These are phyloP conservation scores for Pseudopyrenochaeta lycopersici DNA, from an alignment of 2,329 filamentous ascomycete genomes.

Conservation along the genomic window DNA sequence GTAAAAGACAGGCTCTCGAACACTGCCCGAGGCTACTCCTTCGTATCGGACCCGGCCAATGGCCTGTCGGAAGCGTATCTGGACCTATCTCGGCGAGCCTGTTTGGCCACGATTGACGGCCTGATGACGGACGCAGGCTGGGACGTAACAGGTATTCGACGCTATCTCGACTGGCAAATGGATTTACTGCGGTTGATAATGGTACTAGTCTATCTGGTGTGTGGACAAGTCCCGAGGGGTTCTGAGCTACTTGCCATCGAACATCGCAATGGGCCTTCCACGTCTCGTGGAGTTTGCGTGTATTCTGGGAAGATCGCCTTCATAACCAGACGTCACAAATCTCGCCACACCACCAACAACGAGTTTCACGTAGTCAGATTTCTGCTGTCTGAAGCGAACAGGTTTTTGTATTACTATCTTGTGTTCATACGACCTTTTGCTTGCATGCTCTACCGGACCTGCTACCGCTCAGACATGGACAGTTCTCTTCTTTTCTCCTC, in stretches of 20 bases:
- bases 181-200: too few species aligned
- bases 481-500: conserved; percentile 3
- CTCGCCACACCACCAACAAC: neutral
- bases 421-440: neutral
- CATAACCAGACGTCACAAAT: neutral
- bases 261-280: neutral
- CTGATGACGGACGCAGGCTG: too few species aligned
- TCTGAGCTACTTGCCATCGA: conserved; percentile 2
- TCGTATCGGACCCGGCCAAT: too few species aligned
- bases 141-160: too few species aligned
- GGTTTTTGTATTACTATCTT: conserved; percentile 1
- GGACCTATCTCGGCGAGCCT: too few species aligned
- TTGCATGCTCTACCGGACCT: conserved; percentile 1
- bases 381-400: neutral
- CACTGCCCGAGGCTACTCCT: too few species aligned
- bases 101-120: too few species aligned
- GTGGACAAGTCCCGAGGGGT: conserved; percentile 2
- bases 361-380: conserved; percentile 1
- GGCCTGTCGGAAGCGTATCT: too few species aligned
- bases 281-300: neutral
- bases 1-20: conserved; percentile 1
- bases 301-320: conserved; percentile 3
- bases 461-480: neutral
- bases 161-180: too few species aligned
- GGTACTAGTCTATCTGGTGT: conserved; percentile 1